Evolutionary conservation across 1,139 yeast genomes (phyloP).

Genomic region (Protomyces inouyei): DNA sequence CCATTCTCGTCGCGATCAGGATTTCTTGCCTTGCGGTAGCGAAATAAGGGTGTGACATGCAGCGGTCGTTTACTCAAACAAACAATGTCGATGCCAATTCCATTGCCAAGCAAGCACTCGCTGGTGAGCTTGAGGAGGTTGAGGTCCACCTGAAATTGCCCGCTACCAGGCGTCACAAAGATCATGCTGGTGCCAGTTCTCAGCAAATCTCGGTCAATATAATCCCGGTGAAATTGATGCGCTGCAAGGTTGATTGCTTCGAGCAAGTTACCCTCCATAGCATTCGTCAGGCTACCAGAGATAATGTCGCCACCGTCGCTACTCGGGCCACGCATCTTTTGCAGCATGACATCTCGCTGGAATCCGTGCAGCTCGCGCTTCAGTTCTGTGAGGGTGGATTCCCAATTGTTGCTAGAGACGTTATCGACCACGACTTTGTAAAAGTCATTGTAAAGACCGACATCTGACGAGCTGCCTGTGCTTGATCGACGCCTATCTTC

Average conservation of each 20-base stretch:
- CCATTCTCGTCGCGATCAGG: conserved; percentile 35
- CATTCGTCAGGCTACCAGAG: conserved; percentile 56
- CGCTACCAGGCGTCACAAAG: conserved; percentile 86
- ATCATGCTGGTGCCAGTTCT: conserved; percentile 84
- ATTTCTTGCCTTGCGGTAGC: conserved; percentile 51
- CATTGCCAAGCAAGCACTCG: conserved; percentile 66
- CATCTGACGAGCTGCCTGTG: neutral
- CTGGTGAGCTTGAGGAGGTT: conserved; percentile 71
- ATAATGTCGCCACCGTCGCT: conserved; percentile 35
- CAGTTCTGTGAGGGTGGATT: conserved; percentile 79
- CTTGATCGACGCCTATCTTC: neutral
- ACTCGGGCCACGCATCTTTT: conserved; percentile 29
- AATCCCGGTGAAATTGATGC: conserved; percentile 70
- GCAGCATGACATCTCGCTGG: conserved; percentile 62
- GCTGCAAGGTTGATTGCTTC: conserved; percentile 85
- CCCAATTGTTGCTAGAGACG: conserved; percentile 62
- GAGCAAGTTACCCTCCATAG: conserved; percentile 80
- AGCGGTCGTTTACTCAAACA: conserved; percentile 88
- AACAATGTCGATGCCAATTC: conserved; percentile 80
- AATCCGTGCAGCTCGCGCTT: conserved; percentile 81
- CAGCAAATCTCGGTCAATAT: conserved; percentile 76
- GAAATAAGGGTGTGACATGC: conserved; percentile 82
- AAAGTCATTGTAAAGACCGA: conserved; percentile 50
- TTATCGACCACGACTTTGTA: conserved; percentile 93
- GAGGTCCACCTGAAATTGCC: conserved; percentile 86